A percentile compares a stretch with the other conserved stretches of the same genome.
phyloP scores from a whole-genome alignment of 1,139 yeast species.

The Candida mesenterica region DNA sequence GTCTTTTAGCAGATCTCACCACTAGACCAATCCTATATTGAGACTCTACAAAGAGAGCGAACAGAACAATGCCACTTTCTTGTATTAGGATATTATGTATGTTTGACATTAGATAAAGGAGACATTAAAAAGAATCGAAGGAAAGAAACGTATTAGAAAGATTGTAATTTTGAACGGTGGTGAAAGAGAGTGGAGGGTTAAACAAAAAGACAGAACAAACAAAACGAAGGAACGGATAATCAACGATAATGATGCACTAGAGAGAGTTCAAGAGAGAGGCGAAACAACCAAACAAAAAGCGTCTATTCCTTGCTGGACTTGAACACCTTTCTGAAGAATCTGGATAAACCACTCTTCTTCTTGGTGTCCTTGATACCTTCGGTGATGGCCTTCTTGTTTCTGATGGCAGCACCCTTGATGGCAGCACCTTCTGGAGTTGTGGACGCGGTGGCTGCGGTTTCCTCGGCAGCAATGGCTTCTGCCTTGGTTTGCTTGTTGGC shows the following conservation, averaged over 20 bases:
- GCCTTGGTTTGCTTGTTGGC: slow-evolving; percentile 21
- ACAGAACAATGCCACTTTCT: no score
- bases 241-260: background rate
- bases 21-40: no score
- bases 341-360: slow-evolving; percentile 46
- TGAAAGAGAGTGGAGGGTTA: no score
- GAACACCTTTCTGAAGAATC: slow-evolving; percentile 43
- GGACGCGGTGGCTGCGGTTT: slow-evolving; percentile 8
- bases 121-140: background rate
- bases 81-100: no score
- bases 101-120: background rate
- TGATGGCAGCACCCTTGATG: slow-evolving; percentile 13
- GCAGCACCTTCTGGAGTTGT: slow-evolving; percentile 8
- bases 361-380: slow-evolving; percentile 21
- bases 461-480: slow-evolving; percentile 11
- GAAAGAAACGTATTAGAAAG: background rate
- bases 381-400: slow-evolving; percentile 22
- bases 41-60: no score
- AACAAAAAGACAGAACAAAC: no score
- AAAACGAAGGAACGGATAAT: background rate
- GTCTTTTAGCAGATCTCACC: no score
- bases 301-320: slow-evolving; percentile 15
- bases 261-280: no score
- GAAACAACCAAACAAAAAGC: no score
- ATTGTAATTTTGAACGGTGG: no score